Evolutionary conservation across 2,329 filamentous ascomycete genomes (phyloP).

Genomic region (Tolypocladium tropicale): DNA sequence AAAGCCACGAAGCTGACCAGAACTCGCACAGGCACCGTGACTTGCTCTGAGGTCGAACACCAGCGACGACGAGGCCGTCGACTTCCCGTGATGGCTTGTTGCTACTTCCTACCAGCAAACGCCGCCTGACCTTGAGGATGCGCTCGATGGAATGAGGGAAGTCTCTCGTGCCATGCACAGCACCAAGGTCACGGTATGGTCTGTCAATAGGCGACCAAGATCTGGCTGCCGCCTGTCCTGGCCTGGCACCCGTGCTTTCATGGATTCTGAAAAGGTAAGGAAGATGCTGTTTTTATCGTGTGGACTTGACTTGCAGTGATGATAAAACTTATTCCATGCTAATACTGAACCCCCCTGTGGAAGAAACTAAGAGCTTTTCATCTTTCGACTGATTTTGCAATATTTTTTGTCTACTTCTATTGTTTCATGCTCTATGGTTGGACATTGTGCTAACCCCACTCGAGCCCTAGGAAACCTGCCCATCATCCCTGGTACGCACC

Average conservation of each 20-base stretch:
- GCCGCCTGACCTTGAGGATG: conserved; percentile 31
- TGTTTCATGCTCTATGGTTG: conserved; percentile 6
- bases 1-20: background rate
- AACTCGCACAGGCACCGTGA: background rate
- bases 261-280: conserved; percentile 13
- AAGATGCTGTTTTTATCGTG: conserved; percentile 11
- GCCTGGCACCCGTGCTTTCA: background rate
- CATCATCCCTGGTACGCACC: conserved; percentile 37
- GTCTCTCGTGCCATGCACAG: background rate
- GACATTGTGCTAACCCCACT: conserved; percentile 8
- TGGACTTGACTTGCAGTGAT: conserved; percentile 45
- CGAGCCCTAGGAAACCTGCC: conserved; percentile 1
- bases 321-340: conserved; percentile 64
- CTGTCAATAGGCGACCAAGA: background rate
- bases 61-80: conserved; percentile 5
- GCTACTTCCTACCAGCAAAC: conserved; percentile 36
- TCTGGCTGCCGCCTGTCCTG: background rate
- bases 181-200: background rate
- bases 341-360: conserved; percentile 60
- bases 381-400: conserved; percentile 63
- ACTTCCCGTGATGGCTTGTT: conserved; percentile 24
- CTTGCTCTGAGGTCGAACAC: background rate
- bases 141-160: conserved; percentile 20
- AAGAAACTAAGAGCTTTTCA: conserved; percentile 68
- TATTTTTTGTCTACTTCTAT: conserved; percentile 13